A percentile compares a stretch with the other conserved stretches of the same genome.
phyloP scores from a whole-genome alignment of 2,329 filamentous ascomycete genomes.

The Trichophyton mentagrophytes region DNA sequence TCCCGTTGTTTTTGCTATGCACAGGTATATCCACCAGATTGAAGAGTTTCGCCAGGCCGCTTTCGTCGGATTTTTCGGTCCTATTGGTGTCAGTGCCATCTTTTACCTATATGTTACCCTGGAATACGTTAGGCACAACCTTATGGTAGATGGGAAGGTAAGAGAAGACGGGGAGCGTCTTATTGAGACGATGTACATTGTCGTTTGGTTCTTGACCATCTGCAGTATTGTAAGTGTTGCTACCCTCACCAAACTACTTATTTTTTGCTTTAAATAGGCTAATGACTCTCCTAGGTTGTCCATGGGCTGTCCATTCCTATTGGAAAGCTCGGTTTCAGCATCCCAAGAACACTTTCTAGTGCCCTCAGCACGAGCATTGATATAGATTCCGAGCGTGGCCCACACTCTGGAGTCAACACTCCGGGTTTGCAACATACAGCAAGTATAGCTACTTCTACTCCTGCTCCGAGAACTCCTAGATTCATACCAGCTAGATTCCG shows the following conservation, averaged over 20 bases:
- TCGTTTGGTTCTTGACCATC: conserved; percentile 77
- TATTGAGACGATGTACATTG: conserved; percentile 52
- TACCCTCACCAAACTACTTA: background rate
- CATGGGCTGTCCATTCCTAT: conserved; percentile 74
- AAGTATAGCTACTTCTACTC: background rate
- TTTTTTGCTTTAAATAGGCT: background rate
- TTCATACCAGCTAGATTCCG: conserved; percentile 5
- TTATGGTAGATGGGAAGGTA: conserved; percentile 47
- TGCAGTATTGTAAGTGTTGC: conserved; percentile 59
- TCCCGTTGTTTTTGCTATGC: conserved; percentile 61
- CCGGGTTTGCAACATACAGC: background rate
- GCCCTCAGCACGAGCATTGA: conserved; percentile 32
- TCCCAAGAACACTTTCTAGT: conserved; percentile 35
- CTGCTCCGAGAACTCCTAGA: background rate
- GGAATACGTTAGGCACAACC: conserved; percentile 51
- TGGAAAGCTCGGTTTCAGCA: conserved; percentile 35
- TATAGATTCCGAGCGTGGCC: conserved; percentile 13
- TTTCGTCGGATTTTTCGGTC: conserved; percentile 87
- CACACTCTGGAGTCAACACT: background rate
- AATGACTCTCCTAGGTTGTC: conserved; percentile 42
- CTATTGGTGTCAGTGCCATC: conserved; percentile 78
- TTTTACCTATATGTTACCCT: conserved; percentile 77
- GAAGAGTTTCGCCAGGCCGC: conserved; percentile 59
- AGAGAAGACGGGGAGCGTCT: conserved; percentile 54
- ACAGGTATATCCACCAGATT: conserved; percentile 68